These are phyloP conservation scores for Penicillium angulare DNA, from an alignment of 495 filamentous ascomycete genomes.

Conservation along the genomic window DNA sequence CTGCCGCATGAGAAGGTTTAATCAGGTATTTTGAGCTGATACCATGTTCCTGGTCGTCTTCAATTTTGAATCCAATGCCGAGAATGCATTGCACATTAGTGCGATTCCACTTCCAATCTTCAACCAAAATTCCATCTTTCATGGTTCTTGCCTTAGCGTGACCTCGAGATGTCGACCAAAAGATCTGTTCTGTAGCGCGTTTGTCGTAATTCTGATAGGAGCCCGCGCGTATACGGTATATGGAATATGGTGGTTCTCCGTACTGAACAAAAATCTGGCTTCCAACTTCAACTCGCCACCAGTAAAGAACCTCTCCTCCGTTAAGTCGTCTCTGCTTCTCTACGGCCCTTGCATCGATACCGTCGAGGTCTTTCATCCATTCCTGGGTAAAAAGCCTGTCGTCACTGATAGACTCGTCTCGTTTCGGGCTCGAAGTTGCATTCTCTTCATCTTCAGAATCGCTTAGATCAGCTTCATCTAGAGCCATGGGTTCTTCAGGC, in stretches of 20 bases:
- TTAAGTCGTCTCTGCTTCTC: slow-evolving; percentile 5
- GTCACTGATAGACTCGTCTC: not conserved
- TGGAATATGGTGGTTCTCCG: slow-evolving; percentile 5
- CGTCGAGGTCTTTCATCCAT: slow-evolving; percentile 3
- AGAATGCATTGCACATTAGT: slow-evolving; percentile 17
- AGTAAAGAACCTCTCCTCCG: slow-evolving; percentile 55
- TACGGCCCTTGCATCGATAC: slow-evolving; percentile 8
- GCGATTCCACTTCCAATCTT: slow-evolving; percentile 18
- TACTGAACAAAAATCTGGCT: slow-evolving; percentile 22
- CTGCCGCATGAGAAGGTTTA: slow-evolving; percentile 3
- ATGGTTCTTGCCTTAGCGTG: slow-evolving; percentile 5
- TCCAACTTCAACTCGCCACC: slow-evolving; percentile 22
- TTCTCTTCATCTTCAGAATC: not conserved
- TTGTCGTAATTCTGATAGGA: slow-evolving; percentile 16
- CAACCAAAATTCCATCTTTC: slow-evolving; percentile 6
- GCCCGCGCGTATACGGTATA: slow-evolving; percentile 22
- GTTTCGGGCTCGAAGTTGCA: not conserved
- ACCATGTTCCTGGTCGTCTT: slow-evolving; percentile 19
- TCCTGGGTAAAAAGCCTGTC: not conserved
- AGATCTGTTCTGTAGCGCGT: slow-evolving; percentile 5
- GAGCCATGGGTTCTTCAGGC: not conserved
- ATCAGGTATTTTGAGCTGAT: slow-evolving; percentile 11
- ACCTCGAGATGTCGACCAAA: slow-evolving; percentile 11
- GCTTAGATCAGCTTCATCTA: not conserved
- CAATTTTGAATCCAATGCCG: slow-evolving; percentile 23